These are phyloP conservation scores for Nyssa sinensis DNA, from an alignment of 148 eudicot genomes.

Conservation along the genomic window DNA sequence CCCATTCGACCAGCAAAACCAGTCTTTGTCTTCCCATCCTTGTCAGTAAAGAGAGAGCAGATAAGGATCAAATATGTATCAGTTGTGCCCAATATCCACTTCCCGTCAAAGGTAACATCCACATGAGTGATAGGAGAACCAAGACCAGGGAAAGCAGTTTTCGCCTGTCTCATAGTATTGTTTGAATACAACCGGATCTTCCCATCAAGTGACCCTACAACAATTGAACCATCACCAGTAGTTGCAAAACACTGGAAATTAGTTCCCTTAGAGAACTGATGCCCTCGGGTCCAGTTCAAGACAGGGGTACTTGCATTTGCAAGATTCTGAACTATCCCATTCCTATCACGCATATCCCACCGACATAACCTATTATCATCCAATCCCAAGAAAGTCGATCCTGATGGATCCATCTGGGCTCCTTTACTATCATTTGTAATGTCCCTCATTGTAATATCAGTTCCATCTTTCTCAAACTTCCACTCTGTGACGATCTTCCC, in stretches of 20 bases:
- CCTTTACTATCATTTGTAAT: constrained; percentile 67
- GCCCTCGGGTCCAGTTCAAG: constrained; percentile 72
- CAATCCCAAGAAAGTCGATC: constrained; percentile 73
- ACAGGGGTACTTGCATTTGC: constrained; percentile 50
- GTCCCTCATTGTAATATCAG: constrained; percentile 76
- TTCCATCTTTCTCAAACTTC: constrained; percentile 78
- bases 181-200: constrained; percentile 67
- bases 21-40: constrained; percentile 68
- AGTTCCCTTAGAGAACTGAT: constrained; percentile 74
- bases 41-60: constrained; percentile 69
- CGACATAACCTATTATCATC: constrained; percentile 76
- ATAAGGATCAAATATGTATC: constrained; percentile 65
- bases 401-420: constrained; percentile 69
- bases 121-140: constrained; percentile 78
- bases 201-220: constrained; percentile 84
- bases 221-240: constrained; percentile 81
- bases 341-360: constrained; percentile 79
- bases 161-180: constrained; percentile 78
- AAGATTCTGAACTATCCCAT: constrained; percentile 60
- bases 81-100: constrained; percentile 77
- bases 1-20: constrained; percentile 81
- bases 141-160: constrained; percentile 79
- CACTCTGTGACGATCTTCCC: constrained; percentile 70
- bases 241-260: constrained; percentile 83
- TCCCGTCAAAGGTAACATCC: constrained; percentile 83